Conservation (phyloP, 169 alveolate species). For the Haemoproteus tartakovskyi region DNA sequence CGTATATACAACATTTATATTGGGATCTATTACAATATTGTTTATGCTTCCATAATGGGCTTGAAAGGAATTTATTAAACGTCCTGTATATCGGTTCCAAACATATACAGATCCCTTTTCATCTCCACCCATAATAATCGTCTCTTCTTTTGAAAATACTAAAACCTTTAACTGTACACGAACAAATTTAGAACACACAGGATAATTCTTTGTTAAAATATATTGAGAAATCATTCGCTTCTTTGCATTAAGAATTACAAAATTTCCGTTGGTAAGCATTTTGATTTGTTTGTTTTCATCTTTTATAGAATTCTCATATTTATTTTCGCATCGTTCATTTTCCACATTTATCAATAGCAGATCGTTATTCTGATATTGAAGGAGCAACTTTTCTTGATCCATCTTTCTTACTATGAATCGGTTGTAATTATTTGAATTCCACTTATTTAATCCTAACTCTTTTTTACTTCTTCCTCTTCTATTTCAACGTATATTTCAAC, state of each 20-base stretch:
- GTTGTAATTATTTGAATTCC: too few species aligned
- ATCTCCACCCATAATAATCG: constrained; percentile 56
- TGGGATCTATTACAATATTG: constrained; percentile 52
- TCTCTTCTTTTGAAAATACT: constrained; percentile 34
- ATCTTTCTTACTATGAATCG: not conserved
- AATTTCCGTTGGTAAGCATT: constrained; percentile 48
- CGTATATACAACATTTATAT: constrained; percentile 36
- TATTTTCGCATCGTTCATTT: constrained; percentile 54
- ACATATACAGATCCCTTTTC: constrained; percentile 40
- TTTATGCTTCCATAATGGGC: constrained; percentile 50
- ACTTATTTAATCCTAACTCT: too few species aligned
- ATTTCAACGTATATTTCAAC: too few species aligned
- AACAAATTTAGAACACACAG: constrained; percentile 27
- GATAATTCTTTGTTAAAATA: constrained; percentile 11
- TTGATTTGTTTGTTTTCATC: constrained; percentile 41
- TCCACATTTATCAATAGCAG: constrained; percentile 32
- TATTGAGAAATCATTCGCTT: constrained; percentile 34
- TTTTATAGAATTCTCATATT: constrained; percentile 23
- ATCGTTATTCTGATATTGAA: constrained; percentile 38
- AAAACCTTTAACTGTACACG: constrained; percentile 42
- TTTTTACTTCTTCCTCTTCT: too few species aligned
- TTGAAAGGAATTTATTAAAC: constrained; percentile 51
- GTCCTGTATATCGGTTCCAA: constrained; percentile 49
- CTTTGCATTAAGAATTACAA: constrained; percentile 20
- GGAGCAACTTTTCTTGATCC: constrained; percentile 41